A percentile compares a stretch with the other conserved stretches of the same genome.
phyloP scores from a whole-genome alignment of 2,329 filamentous ascomycete species.

The Phyllosticta citrichinensis region DNA sequence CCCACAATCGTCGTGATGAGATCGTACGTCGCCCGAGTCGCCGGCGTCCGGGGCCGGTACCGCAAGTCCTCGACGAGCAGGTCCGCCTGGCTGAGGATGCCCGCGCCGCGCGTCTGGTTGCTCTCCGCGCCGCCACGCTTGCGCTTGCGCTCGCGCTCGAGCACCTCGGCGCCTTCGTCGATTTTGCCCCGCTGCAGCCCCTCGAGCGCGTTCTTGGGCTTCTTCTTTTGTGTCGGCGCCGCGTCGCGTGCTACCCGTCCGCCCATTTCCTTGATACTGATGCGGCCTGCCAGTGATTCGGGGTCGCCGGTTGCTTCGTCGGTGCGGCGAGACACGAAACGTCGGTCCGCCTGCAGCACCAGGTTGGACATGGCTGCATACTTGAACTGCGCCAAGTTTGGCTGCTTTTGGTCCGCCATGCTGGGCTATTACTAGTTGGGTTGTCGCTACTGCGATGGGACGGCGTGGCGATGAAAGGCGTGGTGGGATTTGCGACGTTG shows the following conservation, averaged over 20 bases:
- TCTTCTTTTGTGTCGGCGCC: conserved; percentile 59
- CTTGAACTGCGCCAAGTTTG: conserved; percentile 83
- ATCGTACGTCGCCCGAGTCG: conserved; percentile 87
- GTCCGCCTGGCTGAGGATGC: conserved; percentile 75
- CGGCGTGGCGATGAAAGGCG: conserved; percentile 8
- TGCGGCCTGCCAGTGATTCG: conserved; percentile 87
- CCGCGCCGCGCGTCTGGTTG: conserved; percentile 58
- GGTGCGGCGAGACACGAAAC: conserved; percentile 82
- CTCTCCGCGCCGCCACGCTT: conserved; percentile 61
- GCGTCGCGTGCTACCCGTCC: conserved; percentile 68
- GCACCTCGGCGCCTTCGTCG: conserved; percentile 71
- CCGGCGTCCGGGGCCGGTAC: conserved; percentile 84
- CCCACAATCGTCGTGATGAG: conserved; percentile 87
- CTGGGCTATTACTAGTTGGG: conserved; percentile 17
- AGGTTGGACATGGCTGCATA: conserved; percentile 99
- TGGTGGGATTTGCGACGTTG: neutral
- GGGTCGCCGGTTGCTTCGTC: conserved; percentile 96
- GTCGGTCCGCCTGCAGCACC: conserved; percentile 98
- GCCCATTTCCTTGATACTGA: conserved; percentile 94
- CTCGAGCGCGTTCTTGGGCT: conserved; percentile 46
- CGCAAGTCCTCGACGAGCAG: conserved; percentile 81
- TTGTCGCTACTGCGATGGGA: neutral
- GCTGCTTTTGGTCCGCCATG: conserved; percentile 53
- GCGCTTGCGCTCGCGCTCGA: conserved; percentile 77
- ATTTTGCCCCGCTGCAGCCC: conserved; percentile 66